Evolutionary conservation across 805 yeast species (phyloP), one percentile per base, ranked within the genome.

Genomic region (Isabelozyma heimii): DNA sequence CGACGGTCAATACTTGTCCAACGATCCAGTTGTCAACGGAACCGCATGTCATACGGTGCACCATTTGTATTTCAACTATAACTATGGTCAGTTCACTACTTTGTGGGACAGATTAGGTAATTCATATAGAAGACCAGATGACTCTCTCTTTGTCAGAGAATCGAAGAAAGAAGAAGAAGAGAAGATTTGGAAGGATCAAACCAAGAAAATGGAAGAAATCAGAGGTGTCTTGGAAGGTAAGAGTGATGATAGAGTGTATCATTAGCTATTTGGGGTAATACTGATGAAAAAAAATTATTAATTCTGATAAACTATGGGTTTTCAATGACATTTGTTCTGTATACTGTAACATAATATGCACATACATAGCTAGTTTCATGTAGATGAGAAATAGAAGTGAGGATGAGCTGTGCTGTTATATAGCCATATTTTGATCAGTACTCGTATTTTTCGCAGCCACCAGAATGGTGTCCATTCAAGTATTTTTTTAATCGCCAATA

Each of bases 31-130:
- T 50, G 87, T 94, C 56, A 94, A 94, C 70, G 99, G 99, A 61
- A 91, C 98, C 14, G 99, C 99, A 5, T 92, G 98, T 70, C 99
- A 94, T 74, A 91, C 99, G 1, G 84, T 92, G 43, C 99, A 94
- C 71, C 99, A 94, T 66, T 73, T 94, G 59, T 94, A 94, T 73
- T 94, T 94, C 83, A 92, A 92, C 78, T 94, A 94, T 74, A 94
- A 94, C 77, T 94, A 91, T 66, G 99, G 99, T 38, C 99, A 94
- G 73, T 94, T 92, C 75, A 91, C 98, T 43, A 94, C 99, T 14
- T 76, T 94, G 56, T 94, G 99, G 99, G 99, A 94, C 69, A 85
- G 99, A 72, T 72, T 94, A 49, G 98, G 98, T 46, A 87, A 91
- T 43, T 83, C 96, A 26, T 91, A 94, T 73, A 87, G 98, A 72